phyloP scores from a whole-genome alignment of 768 basidiomycete genomes.

The Lactarius akahatsu region DNA sequence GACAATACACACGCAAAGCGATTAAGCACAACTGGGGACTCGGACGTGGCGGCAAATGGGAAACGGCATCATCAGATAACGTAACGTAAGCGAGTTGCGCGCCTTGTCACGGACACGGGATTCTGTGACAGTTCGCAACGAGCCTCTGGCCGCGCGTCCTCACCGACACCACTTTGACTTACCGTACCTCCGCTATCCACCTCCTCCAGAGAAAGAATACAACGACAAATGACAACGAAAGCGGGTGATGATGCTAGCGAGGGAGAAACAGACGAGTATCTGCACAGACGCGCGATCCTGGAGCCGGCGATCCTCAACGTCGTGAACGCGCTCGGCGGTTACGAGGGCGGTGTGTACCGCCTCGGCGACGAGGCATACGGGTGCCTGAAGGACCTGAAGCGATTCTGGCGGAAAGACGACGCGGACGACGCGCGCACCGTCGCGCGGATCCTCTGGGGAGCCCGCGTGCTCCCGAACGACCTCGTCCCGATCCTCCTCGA shows the following conservation, averaged over 20 bases:
- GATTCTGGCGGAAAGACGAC: slow-evolving; percentile 94
- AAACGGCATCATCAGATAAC: too few species aligned
- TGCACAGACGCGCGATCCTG: slow-evolving; percentile 53
- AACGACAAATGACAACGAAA: background rate
- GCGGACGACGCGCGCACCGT: slow-evolving; percentile 96
- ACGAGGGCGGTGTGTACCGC: slow-evolving; percentile 63
- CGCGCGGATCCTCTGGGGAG: slow-evolving; percentile 87
- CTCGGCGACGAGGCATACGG: slow-evolving; percentile 81
- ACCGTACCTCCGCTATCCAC: background rate
- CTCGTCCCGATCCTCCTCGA: slow-evolving; percentile 80
- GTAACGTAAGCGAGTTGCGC: too few species aligned
- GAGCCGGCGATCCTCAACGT: slow-evolving; percentile 70
- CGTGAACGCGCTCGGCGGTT: slow-evolving; percentile 78
- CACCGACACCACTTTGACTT: background rate
- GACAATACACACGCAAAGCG: too few species aligned
- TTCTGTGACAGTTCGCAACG: too few species aligned
- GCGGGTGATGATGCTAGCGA: slow-evolving; percentile 32
- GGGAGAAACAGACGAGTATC: slow-evolving; percentile 34
- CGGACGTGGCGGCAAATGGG: too few species aligned
- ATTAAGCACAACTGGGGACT: background rate
- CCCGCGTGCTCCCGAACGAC: slow-evolving; percentile 84
- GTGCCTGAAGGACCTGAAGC: slow-evolving; percentile 92
- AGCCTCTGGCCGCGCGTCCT: background rate
- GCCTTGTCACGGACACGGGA: too few species aligned
- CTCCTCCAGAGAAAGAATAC: background rate